Evolutionary conservation across 768 basidiomycete species (phyloP).

Genomic region (Hydnomerulius pinastri): DNA sequence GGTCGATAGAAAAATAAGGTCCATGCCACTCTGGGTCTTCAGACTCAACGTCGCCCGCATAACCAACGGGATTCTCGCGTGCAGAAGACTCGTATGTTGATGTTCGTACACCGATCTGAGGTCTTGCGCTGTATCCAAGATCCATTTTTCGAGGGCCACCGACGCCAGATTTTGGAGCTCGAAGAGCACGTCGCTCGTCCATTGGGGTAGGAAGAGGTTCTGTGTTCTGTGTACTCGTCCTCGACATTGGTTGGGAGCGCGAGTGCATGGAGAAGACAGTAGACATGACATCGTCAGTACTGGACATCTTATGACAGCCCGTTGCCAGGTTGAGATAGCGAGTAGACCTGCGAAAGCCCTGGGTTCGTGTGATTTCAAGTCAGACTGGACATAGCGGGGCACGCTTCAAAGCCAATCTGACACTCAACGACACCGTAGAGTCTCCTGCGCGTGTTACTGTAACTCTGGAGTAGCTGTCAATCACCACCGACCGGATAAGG

Average conservation of each 20-base stretch:
- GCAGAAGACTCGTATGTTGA: not conserved
- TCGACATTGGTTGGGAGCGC: slow-evolving; percentile 4
- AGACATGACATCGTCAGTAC: slow-evolving; percentile 14
- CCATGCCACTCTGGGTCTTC: not conserved
- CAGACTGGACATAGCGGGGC: slow-evolving; percentile 7
- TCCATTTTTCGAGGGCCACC: slow-evolving; percentile 23
- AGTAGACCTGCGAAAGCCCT: not conserved
- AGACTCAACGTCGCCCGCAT: not conserved
- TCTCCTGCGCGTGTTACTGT: too few relatives aligned
- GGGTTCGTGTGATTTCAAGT: not conserved
- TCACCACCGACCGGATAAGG: not conserved
- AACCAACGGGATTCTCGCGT: not conserved
- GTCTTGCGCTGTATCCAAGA: not conserved
- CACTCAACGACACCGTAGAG: too few relatives aligned
- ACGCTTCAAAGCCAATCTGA: slow-evolving; percentile 7
- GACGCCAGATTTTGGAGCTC: slow-evolving; percentile 12
- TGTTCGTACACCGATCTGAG: not conserved
- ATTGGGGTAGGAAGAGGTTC: slow-evolving; percentile 1
- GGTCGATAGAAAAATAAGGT: slow-evolving; percentile 6
- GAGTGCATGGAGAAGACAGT: slow-evolving; percentile 16
- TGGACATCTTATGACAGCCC: slow-evolving; percentile 15
- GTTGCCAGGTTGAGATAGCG: slow-evolving; percentile 4
- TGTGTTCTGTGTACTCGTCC: slow-evolving; percentile 6
- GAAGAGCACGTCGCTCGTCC: slow-evolving; percentile 2
- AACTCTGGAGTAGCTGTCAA: too few relatives aligned